Base-by-base conservation (phyloP, 768 basidiomycete genomes). In the Lentinula aciculospora region DNA sequence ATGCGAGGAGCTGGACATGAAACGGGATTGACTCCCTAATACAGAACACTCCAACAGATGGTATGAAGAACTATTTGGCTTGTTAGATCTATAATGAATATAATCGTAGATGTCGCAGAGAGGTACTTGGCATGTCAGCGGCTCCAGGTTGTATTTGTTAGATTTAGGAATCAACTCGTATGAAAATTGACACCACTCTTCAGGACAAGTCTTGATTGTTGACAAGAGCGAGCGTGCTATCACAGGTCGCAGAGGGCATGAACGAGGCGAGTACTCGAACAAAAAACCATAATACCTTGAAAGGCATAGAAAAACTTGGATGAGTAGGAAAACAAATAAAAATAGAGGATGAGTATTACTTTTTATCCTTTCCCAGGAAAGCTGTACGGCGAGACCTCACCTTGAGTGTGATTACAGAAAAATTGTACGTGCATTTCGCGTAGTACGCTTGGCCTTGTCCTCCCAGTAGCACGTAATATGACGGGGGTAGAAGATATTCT, bases 61-160 rank as follows among this genome's bases (percentile, higher is more conserved):
- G 56, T 1, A 57, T 9, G 36, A 57, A 57, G 21, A 57, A 46
- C 56, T 57, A 28, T 21, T 23, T 8, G n/a, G 21, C 3, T 19
- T 2, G 10, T 21, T 44, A 44, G 21, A 9, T 25, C 8, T 44
- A 21, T 21, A 5, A 19, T 2, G 10, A 6, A 44, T 3, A 25
- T 25, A 12, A 44, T 17, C 8, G 19, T 21, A 21, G 42, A 44
- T 40, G 39, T 34, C 9, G n/a, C 10, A 36, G 19, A 34, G 8
- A 13, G 12, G 25, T n/a, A 57, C 56, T 46, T 48, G 56, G 34
- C 56, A 57, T 37, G 46, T 45, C 31, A 57, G n/a, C 19, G 56
- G 32, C 19, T 34, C 56, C 5, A 49, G 10, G 5, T 36, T 4
- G 21, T 17, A 32, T 39, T 46, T 57, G 5, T 45, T 19, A 2